A percentile compares a stretch with the other conserved stretches of the same genome.
These are phyloP conservation scores for Candida insectalens DNA, from an alignment of 805 yeast species.

Conservation along the genomic window DNA sequence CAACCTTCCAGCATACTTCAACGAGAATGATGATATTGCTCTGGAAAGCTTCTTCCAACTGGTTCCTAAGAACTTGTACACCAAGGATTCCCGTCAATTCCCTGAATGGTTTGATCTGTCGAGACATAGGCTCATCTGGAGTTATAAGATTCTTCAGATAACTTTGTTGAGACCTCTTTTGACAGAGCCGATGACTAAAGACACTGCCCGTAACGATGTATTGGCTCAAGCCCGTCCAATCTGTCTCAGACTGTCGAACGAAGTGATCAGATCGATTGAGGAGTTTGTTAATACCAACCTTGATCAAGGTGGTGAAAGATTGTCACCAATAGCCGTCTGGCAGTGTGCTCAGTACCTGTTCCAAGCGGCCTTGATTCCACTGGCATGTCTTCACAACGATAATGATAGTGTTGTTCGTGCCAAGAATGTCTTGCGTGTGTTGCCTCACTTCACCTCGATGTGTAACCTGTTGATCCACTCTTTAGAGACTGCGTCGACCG, in stretches of 20 bases:
- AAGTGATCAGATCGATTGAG: conserved; percentile 40
- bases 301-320: conserved; percentile 4
- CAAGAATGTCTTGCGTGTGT: conserved; percentile 12
- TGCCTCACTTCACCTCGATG: neutral
- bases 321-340: conserved; percentile 49
- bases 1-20: conserved; percentile 37
- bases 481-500: no score
- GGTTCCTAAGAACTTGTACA: conserved; percentile 12
- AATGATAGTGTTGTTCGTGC: conserved; percentile 36
- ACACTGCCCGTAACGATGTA: conserved; percentile 23
- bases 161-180: conserved; percentile 47
- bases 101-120: conserved; percentile 48
- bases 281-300: conserved; percentile 22
- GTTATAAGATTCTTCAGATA: conserved; percentile 46
- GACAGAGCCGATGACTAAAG: conserved; percentile 31
- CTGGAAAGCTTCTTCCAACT: conserved; percentile 15
- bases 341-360: conserved; percentile 53
- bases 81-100: conserved; percentile 11
- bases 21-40: conserved; percentile 28
- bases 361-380: conserved; percentile 53
- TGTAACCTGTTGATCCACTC: neutral
- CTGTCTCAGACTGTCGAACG: conserved; percentile 42
- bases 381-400: conserved; percentile 43
- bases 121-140: conserved; percentile 46
- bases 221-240: conserved; percentile 39